Evolutionary conservation across 345 rosid species (phyloP), one percentile per base, ranked within the genome.

Genomic region (Linum tenue): DNA sequence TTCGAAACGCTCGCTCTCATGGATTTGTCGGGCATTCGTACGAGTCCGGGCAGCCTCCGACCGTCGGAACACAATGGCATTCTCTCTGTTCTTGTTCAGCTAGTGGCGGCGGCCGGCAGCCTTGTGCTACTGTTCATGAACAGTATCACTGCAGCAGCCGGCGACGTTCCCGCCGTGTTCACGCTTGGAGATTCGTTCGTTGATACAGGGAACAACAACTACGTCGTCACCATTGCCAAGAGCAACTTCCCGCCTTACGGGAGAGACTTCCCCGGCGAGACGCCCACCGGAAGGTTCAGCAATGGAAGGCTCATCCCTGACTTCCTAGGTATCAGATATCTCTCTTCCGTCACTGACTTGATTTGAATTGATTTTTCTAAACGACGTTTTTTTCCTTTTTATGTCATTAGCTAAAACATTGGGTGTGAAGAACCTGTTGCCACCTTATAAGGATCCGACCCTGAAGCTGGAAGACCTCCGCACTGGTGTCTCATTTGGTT

Each of bases 191-290:
- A 81, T 65, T 81, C 85, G 2, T 64, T 79, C 8, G 70, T 77
- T 11, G 83, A 82, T 62, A 75, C 83, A 0, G 78, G 78, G 14
- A 82, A 81, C 65, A 79, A 72, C 72, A 76, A 72, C 57, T 42
- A 72, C 42, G 64, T 72, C 3, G 0, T 4, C 1, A 67, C 83
- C 37, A 3, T 58, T 5, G 60, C 66, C 7, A 76, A 74, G 69
- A 59, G 76, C 64, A 79, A 79, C 62, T 79, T 67, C 68, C 80
- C 73, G 65, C 85, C 82, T n/a, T 81, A 81, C 40, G 84, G 85
- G 9, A 67, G 56, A 16, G 80, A 78, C 57, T 74, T 81, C 12
- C 69, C 62, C 0, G 77, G 73, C 35, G 69, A 70, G 40, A 41
- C 2, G 40, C 37, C 81, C 6, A 81, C 80, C 1, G 82, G 82